phyloP scores from a whole-genome alignment of 2,329 filamentous ascomycete genomes.

The Pseudomassariella vexata region DNA sequence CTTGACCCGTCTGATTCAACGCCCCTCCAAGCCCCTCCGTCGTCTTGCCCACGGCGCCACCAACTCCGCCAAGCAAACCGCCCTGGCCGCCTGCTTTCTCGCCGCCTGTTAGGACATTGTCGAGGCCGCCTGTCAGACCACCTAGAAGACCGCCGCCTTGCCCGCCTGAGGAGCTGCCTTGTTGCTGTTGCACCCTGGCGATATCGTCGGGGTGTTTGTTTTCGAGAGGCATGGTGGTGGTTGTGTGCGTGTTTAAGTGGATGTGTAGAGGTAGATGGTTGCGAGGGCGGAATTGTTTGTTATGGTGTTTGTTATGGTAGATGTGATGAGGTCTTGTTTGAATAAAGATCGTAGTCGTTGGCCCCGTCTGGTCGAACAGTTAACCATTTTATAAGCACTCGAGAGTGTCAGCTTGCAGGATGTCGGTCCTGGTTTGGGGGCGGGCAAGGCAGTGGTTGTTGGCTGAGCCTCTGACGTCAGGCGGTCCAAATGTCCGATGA shows the following conservation, averaged over 20 bases:
- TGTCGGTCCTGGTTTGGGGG: too few relatives aligned
- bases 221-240: background rate
- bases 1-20: constrained; percentile 16
- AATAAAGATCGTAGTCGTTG: too few relatives aligned
- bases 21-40: constrained; percentile 19
- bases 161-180: too few relatives aligned
- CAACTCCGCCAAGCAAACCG: constrained; percentile 27
- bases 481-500: too few relatives aligned
- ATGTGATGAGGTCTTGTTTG: background rate
- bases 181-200: background rate
- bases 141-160: constrained; percentile 25
- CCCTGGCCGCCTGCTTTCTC: constrained; percentile 30
- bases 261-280: too few relatives aligned
- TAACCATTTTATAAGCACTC: too few relatives aligned
- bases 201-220: background rate
- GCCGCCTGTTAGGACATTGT: constrained; percentile 31
- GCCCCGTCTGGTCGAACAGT: too few relatives aligned
- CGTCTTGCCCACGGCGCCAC: constrained; percentile 25
- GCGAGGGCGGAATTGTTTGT: background rate
- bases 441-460: too few relatives aligned
- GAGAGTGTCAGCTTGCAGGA: too few relatives aligned
- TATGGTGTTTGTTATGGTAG: background rate
- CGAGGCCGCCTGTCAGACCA: constrained; percentile 25
- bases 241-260: too few relatives aligned
- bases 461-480: too few relatives aligned